These are phyloP conservation scores for Herpotrichia juniperi DNA, from an alignment of 2,329 filamentous ascomycete genomes.

Conservation along the genomic window DNA sequence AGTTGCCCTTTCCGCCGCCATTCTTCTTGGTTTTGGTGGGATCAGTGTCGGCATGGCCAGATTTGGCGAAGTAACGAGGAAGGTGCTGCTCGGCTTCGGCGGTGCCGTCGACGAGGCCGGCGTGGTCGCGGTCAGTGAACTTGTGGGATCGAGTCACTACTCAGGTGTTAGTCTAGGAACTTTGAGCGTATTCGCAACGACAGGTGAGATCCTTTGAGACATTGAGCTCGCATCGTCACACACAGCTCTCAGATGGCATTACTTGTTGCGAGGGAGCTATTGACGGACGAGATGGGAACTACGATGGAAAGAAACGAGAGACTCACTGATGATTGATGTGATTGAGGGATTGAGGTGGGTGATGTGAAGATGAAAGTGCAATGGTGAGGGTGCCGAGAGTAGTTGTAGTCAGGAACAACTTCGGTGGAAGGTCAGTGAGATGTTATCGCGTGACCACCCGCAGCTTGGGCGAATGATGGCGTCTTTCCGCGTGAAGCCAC, in stretches of 20 bases:
- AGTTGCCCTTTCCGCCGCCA: conserved; percentile 90
- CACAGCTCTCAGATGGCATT: neutral
- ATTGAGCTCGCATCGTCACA: conserved; percentile 7
- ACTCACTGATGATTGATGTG: conserved; percentile 40
- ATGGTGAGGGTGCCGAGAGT: conserved; percentile 16
- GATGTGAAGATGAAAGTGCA: conserved; percentile 22
- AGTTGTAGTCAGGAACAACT: conserved; percentile 33
- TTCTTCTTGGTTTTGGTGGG: conserved; percentile 98
- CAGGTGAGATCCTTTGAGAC: conserved; percentile 6
- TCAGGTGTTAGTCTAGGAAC: conserved; percentile 14
- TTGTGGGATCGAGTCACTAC: conserved; percentile 98
- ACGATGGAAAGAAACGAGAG: conserved; percentile 5
- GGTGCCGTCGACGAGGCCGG: conserved; percentile 75
- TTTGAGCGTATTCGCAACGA: neutral
- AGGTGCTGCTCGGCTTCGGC: conserved; percentile 73
- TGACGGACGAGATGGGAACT: neutral
- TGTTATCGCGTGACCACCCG: conserved; percentile 31
- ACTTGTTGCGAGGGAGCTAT: neutral
- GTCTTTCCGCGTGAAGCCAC: conserved; percentile 6
- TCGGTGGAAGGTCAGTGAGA: conserved; percentile 28
- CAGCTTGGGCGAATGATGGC: conserved; percentile 37
- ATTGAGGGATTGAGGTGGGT: conserved; percentile 13
- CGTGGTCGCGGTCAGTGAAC: conserved; percentile 90
- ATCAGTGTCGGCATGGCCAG: conserved; percentile 78
- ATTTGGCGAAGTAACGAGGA: conserved; percentile 92